Conservation (phyloP, 495 filamentous ascomycete genomes). For the Trichodelitschia bisporula region DNA sequence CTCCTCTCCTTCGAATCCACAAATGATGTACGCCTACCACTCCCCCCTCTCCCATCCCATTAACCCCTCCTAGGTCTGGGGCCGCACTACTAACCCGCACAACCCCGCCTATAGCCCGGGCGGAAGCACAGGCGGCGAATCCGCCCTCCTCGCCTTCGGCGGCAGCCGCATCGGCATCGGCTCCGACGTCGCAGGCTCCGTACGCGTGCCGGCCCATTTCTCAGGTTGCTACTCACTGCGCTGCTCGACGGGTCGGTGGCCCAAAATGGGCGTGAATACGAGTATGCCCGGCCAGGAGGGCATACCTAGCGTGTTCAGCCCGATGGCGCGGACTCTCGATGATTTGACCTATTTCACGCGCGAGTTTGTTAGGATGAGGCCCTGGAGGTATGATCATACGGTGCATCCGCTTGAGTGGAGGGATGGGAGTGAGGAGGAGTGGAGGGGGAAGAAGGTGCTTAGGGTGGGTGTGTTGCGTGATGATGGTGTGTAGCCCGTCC, state of each 20-base stretch:
- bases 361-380: constrained; percentile 55
- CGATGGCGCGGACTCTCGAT: constrained; percentile 72
- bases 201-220: constrained; percentile 74
- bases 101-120: constrained; percentile 66
- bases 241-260: constrained; percentile 92
- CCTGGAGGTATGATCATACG: constrained; percentile 75
- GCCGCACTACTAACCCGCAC: constrained; percentile 63
- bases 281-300: constrained; percentile 93
- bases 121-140: constrained; percentile 77
- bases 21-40: no score
- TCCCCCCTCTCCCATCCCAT: no score
- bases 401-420: constrained; percentile 76
- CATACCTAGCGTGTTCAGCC: constrained; percentile 69
- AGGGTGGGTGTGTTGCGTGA: constrained; percentile 54
- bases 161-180: constrained; percentile 82
- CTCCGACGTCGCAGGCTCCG: constrained; percentile 82
- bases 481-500: constrained; percentile 28
- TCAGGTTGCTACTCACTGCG: constrained; percentile 73
- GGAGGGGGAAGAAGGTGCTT: constrained; percentile 28
- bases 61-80: no score
- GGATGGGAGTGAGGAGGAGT: constrained; percentile 28
- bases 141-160: constrained; percentile 62
- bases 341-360: constrained; percentile 75
- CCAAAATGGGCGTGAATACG: constrained; percentile 59
- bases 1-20: constrained; percentile 78